phyloP scores from a whole-genome alignment of 345 rosid genomes.

The Durio zibethinus region DNA sequence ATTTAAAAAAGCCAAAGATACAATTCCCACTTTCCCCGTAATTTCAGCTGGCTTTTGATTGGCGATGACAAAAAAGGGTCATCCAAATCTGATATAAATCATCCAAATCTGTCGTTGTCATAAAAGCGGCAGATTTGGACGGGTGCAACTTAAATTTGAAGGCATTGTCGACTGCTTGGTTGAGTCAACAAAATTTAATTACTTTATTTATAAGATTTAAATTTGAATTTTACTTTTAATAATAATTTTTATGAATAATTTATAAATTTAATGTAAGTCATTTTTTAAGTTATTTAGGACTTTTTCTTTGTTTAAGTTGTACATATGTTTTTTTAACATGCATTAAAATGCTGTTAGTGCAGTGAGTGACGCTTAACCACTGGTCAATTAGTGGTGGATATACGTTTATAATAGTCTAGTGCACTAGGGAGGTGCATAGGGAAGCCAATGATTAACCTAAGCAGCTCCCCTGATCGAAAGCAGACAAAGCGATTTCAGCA shows the following conservation, averaged over 20 bases:
- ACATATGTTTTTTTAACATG: no score
- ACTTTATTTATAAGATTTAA: no score
- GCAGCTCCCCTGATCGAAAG: not conserved
- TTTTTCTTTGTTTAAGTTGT: not conserved
- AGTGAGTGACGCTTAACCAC: not conserved
- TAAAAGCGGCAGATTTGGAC: no score
- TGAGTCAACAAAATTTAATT: no score
- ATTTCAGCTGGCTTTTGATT: conserved; percentile 17
- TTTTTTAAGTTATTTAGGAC: no score
- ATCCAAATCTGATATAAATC: not conserved
- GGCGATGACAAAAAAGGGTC: conserved; percentile 10
- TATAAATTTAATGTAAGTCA: no score
- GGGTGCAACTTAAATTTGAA: no score
- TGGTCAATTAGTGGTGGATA: not conserved
- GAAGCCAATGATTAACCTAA: conserved; percentile 5
- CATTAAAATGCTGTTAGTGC: not conserved
- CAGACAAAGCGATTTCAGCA: not conserved
- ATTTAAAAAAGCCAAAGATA: conserved; percentile 15
- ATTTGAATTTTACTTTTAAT: no score
- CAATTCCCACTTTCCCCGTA: conserved; percentile 12
- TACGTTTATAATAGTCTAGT: not conserved
- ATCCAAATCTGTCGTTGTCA: not conserved
- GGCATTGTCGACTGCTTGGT: no score
- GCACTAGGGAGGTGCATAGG: not conserved
- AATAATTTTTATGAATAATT: no score